Percentiles rank a stretch among this genome's conserved stretches.
Conservation (phyloP, 129 eudicot species). For the Solidago caesia region DNA sequence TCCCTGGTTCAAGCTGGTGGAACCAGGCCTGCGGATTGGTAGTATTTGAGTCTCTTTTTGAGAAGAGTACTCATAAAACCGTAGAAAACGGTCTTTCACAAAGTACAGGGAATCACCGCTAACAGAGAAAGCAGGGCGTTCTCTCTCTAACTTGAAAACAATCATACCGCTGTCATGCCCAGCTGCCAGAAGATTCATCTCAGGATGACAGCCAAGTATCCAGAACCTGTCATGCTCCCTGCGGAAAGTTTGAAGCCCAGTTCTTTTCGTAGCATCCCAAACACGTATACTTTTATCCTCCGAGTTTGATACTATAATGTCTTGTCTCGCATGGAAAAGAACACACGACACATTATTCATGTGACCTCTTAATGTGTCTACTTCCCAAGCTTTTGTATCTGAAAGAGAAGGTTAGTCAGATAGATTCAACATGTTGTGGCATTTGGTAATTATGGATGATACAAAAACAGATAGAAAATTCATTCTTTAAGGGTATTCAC, state of each 20-base stretch:
- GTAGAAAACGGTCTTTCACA: slow-evolving; percentile 70
- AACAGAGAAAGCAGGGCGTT: slow-evolving; percentile 75
- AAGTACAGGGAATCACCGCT: slow-evolving; percentile 59
- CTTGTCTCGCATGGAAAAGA: slow-evolving; percentile 48
- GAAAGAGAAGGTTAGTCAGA: slow-evolving; percentile 20
- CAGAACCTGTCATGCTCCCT: slow-evolving; percentile 57
- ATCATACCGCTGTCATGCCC: slow-evolving; percentile 72
- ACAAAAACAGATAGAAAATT: slow-evolving; percentile 15
- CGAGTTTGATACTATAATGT: slow-evolving; percentile 52
- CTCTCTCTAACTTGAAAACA: slow-evolving; percentile 72
- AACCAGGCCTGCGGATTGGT: slow-evolving; percentile 80
- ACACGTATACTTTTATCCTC: slow-evolving; percentile 56
- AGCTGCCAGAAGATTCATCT: slow-evolving; percentile 55
- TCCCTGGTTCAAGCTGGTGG: slow-evolving; percentile 60
- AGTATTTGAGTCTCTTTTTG: slow-evolving; percentile 66
- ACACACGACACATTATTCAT: slow-evolving; percentile 84
- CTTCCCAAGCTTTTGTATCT: slow-evolving; percentile 92
- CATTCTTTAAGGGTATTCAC: slow-evolving; percentile 10
- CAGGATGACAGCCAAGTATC: slow-evolving; percentile 53
- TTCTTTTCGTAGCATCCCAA: slow-evolving; percentile 57
- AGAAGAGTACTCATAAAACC: slow-evolving; percentile 60
- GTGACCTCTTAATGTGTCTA: slow-evolving; percentile 80
- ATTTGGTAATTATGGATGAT: slow-evolving; percentile 39
- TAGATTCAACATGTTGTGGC: slow-evolving; percentile 23
- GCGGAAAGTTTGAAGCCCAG: slow-evolving; percentile 54